Base-by-base conservation (phyloP, 371 early-diverging fungal species). In the Mucor indicus region DNA sequence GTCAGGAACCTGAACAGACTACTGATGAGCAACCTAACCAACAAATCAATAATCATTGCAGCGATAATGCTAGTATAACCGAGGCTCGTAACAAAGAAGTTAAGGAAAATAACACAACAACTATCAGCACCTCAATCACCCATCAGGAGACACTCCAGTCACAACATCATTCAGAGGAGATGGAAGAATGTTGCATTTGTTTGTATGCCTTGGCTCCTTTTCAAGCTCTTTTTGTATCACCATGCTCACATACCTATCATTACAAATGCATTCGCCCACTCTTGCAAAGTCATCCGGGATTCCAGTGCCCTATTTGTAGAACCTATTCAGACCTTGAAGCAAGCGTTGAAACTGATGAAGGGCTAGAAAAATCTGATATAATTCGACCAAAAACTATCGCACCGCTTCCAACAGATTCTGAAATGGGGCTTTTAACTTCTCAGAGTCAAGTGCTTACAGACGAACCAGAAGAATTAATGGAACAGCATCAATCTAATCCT, bases 141-240 rank as follows among this genome's bases (percentile, higher is more conserved):
- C n/a, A n/a, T n/a, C n/a, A n/a, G n/a, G n/a, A n/a, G n/a, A n/a
- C n/a, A n/a, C 31, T 43, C 30, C 36, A 46, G 45, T 30, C 21
- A 25, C 42, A 29, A 17, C 22, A 25, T 29, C 29, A 46, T 24
- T 33, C 48, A 17, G 50, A 60, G 9, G 61, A 67, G 30, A 53
- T 68, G 13, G 78, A 73, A 50, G 98, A 98, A 62, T 98, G 98
- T 69, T 96, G 96, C 70, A 98, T 98, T 53, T 98, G 98, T 75
- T 78, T 97, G 38, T 90, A 87, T 65, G 80, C 89, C 27, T 83
- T 95, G 49, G 86, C 86, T 7, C 92, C 93, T 19, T 92, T 87
- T 66, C 95, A 96, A 69, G 93, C 95, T 13, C 79, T 97, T 27
- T 96, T 97, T 65, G 81, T 96, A 8, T 86, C 98, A 10, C 95